These are phyloP conservation scores for Austroboletus niveus DNA, from an alignment of 1,284 basidiomycete genomes.

Conservation along the genomic window DNA sequence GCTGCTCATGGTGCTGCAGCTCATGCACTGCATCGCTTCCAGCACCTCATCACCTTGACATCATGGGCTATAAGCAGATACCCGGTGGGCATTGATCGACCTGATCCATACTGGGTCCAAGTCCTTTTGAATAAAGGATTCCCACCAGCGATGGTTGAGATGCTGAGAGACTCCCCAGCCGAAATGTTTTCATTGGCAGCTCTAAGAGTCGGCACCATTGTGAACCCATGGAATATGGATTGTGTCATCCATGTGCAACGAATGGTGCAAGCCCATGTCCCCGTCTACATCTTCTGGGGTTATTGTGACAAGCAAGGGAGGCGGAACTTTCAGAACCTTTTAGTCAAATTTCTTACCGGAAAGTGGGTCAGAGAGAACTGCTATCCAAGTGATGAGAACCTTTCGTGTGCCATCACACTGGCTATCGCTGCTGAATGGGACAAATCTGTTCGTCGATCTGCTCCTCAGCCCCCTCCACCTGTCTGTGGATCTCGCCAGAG, in stretches of 20 bases:
- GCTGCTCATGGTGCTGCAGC: neutral
- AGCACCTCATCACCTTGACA: constrained; percentile 2
- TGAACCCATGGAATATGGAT: neutral
- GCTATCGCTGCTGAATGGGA: too few relatives aligned
- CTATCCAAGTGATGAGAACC: neutral
- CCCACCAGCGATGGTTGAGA: constrained; percentile 5
- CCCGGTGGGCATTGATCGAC: neutral
- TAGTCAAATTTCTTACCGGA: too few relatives aligned
- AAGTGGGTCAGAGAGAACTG: constrained; percentile 6
- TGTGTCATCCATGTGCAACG: neutral
- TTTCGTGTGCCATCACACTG: too few relatives aligned
- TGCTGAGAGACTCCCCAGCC: constrained; percentile 5
- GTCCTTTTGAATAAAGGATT: constrained; percentile 5
- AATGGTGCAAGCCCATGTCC: constrained; percentile 4
- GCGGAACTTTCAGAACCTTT: neutral
- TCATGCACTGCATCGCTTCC: constrained; percentile 2
- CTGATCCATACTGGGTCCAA: neutral
- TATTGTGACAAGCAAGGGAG: neutral
- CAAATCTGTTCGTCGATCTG: too few relatives aligned
- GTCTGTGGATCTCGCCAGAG: too few relatives aligned
- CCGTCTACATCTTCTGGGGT: constrained; percentile 4
- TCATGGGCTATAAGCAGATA: constrained; percentile 5
- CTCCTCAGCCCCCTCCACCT: too few relatives aligned
- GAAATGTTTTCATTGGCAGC: neutral
- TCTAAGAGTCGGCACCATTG: neutral